Percentiles rank a stretch among this genome's conserved stretches.
Evolutionary conservation across 2,329 filamentous ascomycete species (phyloP).

Genomic region (Emergomyces orientalis): DNA sequence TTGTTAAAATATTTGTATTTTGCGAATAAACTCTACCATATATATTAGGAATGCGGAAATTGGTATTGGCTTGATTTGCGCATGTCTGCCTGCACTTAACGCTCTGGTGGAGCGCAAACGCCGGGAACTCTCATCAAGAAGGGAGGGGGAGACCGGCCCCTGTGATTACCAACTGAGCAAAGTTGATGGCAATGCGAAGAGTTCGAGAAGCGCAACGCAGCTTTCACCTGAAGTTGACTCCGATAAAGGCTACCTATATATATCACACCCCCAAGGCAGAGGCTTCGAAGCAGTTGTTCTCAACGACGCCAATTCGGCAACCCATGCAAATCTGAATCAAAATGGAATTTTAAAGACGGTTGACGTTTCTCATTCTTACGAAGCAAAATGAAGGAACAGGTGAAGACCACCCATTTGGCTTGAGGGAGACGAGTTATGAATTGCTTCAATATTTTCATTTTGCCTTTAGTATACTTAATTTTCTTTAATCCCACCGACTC

Average conservation of each 20-base stretch:
- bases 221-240: constrained; percentile 13
- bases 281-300: constrained; percentile 22
- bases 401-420: too few species aligned
- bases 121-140: constrained; percentile 21
- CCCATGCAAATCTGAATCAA: constrained; percentile 4
- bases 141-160: background rate
- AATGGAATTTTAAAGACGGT: constrained; percentile 25
- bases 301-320: constrained; percentile 10
- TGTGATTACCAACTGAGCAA: background rate
- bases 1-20: constrained; percentile 8
- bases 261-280: constrained; percentile 22
- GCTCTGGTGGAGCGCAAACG: constrained; percentile 27
- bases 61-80: constrained; percentile 33
- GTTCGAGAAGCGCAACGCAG: background rate
- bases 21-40: background rate
- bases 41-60: constrained; percentile 29
- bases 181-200: background rate
- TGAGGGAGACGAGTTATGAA: too few species aligned
- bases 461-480: too few species aligned
- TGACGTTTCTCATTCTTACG: constrained; percentile 18
- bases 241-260: constrained; percentile 23
- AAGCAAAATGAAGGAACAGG: too few species aligned
- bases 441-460: too few species aligned
- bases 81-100: constrained; percentile 32
- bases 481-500: too few species aligned